A percentile compares a stretch with the other conserved stretches of the same genome.
These are phyloP conservation scores for Thelonectria blattea DNA, from an alignment of 2,329 filamentous ascomycete species.

Conservation along the genomic window DNA sequence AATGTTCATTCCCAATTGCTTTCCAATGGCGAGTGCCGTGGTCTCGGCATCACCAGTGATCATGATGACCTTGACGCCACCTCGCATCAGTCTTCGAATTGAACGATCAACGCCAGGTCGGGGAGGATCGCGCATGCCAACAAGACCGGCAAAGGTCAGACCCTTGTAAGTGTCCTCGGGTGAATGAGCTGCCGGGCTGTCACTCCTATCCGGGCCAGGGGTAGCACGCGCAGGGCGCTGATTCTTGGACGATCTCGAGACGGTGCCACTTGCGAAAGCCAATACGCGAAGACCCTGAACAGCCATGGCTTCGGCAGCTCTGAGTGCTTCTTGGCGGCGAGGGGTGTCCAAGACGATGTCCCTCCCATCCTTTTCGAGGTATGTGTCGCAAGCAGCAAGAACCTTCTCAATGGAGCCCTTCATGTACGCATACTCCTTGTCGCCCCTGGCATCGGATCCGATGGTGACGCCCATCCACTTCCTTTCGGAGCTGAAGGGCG, in stretches of 20 bases:
- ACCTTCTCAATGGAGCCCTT: conserved; percentile 93
- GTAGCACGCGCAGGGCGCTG: conserved; percentile 59
- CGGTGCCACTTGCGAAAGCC: conserved; percentile 87
- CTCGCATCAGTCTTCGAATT: conserved; percentile 88
- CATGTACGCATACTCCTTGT: conserved; percentile 87
- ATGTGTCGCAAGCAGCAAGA: conserved; percentile 86
- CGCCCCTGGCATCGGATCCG: conserved; percentile 62
- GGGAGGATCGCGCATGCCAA: conserved; percentile 97
- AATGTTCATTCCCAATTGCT: conserved; percentile 92
- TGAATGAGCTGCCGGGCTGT: conserved; percentile 51
- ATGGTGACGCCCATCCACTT: conserved; percentile 99
- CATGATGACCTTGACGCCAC: conserved; percentile 98
- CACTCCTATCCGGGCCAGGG: conserved; percentile 49
- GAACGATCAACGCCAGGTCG: conserved; percentile 87
- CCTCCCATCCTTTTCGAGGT: conserved; percentile 82
- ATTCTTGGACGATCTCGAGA: conserved; percentile 54
- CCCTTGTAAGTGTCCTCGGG: conserved; percentile 79
- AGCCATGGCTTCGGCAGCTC: conserved; percentile 87
- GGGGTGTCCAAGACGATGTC: conserved; percentile 84
- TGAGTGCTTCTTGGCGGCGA: conserved; percentile 73
- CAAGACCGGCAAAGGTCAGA: conserved; percentile 87
- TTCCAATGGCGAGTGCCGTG: conserved; percentile 91
- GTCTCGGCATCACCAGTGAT: conserved; percentile 97
- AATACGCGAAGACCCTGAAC: conserved; percentile 87
- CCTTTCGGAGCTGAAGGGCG: conserved; percentile 93